Conservation (phyloP, 1,284 basidiomycete genomes). For the Ustilago nuda region DNA sequence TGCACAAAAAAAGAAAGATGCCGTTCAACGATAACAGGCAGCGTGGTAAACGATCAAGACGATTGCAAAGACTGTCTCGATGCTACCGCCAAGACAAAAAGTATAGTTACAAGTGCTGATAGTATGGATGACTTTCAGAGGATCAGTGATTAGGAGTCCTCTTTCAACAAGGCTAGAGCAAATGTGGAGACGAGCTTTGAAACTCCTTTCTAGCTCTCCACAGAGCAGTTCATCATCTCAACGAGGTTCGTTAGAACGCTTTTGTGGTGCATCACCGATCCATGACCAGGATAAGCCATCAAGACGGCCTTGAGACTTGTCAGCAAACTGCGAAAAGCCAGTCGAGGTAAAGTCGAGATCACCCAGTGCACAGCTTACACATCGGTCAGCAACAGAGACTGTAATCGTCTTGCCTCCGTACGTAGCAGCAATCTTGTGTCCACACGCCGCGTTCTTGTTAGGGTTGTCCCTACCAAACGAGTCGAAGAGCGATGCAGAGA, state of each 20-base stretch:
- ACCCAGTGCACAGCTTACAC: conserved; percentile 50
- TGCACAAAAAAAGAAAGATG: background rate
- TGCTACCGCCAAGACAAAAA: background rate
- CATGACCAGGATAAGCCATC: conserved; percentile 54
- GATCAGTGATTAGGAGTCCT: background rate
- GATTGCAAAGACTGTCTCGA: background rate
- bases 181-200: background rate
- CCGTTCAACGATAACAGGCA: background rate
- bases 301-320: conserved; percentile 48
- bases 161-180: background rate
- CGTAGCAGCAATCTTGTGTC: conserved; percentile 59
- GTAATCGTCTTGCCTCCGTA: conserved; percentile 60
- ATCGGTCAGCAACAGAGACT: conserved; percentile 61
- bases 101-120: conserved; percentile 9
- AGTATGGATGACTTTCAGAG: background rate
- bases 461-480: conserved; percentile 57
- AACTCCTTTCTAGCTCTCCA: conserved; percentile 6
- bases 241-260: background rate
- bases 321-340: conserved; percentile 55
- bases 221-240: background rate
- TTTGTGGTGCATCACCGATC: conserved; percentile 40
- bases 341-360: conserved; percentile 59
- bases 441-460: conserved; percentile 63
- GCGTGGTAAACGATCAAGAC: background rate
- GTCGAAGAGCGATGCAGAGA: conserved; percentile 57